phyloP scores from a whole-genome alignment of 208 protist species.

The Wallacemonas collosoma region DNA sequence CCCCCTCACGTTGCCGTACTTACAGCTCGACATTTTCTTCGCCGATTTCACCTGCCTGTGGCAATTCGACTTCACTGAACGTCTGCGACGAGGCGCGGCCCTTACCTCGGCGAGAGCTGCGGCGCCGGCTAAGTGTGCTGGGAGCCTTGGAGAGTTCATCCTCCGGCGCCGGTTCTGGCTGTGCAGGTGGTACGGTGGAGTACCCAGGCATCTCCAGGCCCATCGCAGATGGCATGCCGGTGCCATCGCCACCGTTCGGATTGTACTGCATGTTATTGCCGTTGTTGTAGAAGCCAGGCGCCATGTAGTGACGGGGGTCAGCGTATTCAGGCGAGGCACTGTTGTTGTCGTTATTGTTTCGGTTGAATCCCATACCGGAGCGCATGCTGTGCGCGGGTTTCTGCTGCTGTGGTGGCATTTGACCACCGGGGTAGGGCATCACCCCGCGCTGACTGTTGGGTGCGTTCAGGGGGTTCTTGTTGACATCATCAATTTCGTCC shows the following conservation, averaged over 20 bases:
- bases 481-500: conserved; percentile 13
- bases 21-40: conserved; percentile 43
- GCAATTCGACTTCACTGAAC: conserved; percentile 49
- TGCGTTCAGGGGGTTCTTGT: conserved; percentile 13
- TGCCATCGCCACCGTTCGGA: conserved; percentile 15
- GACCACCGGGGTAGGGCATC: conserved; percentile 1
- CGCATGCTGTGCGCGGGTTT: neutral
- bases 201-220: conserved; percentile 16
- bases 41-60: conserved; percentile 41
- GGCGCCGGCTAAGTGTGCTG: conserved; percentile 29
- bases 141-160: conserved; percentile 5
- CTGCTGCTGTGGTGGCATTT: neutral
- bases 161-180: conserved; percentile 13
- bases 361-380: conserved; percentile 22
- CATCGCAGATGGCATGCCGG: neutral
- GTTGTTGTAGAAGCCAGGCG: conserved; percentile 27
- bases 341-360: conserved; percentile 14
- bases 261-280: conserved; percentile 24
- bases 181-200: conserved; percentile 11
- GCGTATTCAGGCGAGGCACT: conserved; percentile 7
- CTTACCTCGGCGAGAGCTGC: conserved; percentile 26
- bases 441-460: neutral
- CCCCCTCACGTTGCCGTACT: neutral
- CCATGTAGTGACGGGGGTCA: conserved; percentile 21
- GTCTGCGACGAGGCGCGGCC: conserved; percentile 28